Percentiles rank a stretch among this genome's conserved stretches.
Conservation (phyloP, 768 basidiomycete species). For the Cubamyces sp. region DNA sequence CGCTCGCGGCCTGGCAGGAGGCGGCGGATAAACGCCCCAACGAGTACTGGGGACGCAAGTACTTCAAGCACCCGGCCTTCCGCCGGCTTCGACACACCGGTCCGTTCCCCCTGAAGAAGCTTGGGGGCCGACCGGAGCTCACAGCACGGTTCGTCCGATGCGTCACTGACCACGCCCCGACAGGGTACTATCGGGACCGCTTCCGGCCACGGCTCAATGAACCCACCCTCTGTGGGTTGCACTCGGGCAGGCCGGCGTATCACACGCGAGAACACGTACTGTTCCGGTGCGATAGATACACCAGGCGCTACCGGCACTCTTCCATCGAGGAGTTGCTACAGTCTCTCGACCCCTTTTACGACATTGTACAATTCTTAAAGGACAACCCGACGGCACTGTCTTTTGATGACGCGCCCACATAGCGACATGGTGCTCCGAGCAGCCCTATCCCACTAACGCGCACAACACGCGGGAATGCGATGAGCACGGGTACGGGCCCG, state of each 20-base stretch:
- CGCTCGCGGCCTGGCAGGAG: too few relatives aligned
- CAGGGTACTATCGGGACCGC: slow-evolving; percentile 1
- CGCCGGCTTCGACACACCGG: background rate
- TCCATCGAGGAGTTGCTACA: slow-evolving; percentile 6
- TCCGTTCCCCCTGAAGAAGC: background rate
- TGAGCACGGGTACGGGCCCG: too few relatives aligned
- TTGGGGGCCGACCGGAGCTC: background rate
- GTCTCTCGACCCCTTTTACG: too few relatives aligned
- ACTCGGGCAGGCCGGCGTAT: background rate
- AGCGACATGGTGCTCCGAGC: too few relatives aligned
- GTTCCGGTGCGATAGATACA: slow-evolving; percentile 2
- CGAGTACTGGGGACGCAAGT: too few relatives aligned
- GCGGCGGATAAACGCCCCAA: too few relatives aligned
- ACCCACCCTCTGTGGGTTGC: background rate
- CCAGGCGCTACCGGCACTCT: background rate
- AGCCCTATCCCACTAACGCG: too few relatives aligned
- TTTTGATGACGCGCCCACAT: too few relatives aligned
- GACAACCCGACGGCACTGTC: too few relatives aligned
- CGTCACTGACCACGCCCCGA: background rate
- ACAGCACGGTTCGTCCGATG: slow-evolving; percentile 3
- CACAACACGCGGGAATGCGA: too few relatives aligned
- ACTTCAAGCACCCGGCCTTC: too few relatives aligned
- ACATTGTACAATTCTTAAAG: too few relatives aligned
- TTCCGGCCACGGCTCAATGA: background rate
- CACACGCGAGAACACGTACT: slow-evolving; percentile 4